These are phyloP conservation scores for Plantago ovata DNA, from an alignment of 257 asterid genomes.

Conservation along the genomic window DNA sequence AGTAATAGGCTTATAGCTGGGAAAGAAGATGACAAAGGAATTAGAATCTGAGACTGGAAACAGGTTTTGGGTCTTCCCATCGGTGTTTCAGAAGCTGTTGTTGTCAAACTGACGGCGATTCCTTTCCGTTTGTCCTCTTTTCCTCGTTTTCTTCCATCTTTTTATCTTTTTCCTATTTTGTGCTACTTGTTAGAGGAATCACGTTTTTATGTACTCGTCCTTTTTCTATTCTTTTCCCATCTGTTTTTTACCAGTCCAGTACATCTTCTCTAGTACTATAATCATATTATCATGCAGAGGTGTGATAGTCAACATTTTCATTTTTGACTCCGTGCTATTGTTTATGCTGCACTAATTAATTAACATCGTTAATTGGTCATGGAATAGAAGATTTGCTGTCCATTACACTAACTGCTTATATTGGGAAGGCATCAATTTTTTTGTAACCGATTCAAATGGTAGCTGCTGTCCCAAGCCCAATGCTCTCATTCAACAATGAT, in stretches of 20 bases:
- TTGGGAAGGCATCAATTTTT: no score
- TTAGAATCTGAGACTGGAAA: constrained; percentile 55
- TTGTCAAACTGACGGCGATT: constrained; percentile 67
- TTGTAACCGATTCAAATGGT: no score
- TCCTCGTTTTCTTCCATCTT: constrained; percentile 28
- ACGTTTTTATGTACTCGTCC: constrained; percentile 18
- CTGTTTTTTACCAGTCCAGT: background rate
- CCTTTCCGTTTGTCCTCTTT: constrained; percentile 45
- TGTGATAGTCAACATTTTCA: background rate
- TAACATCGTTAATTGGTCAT: no score
- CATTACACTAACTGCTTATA: no score
- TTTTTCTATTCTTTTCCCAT: background rate
- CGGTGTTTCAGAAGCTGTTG: constrained; percentile 37
- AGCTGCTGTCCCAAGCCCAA: no score
- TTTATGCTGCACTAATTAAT: no score
- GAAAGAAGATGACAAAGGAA: constrained; percentile 40
- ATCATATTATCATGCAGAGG: background rate
- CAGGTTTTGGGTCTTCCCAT: constrained; percentile 35
- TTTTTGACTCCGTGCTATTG: no score
- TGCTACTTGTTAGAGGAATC: constrained; percentile 31
- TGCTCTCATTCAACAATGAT: no score
- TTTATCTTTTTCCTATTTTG: constrained; percentile 18
- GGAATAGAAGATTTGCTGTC: no score
- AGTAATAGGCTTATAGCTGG: no score
- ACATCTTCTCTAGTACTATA: background rate